Evolutionary conservation across 2,329 filamentous ascomycete species (phyloP), one percentile per base, ranked within the genome.

Genomic region (Colletotrichum musae): DNA sequence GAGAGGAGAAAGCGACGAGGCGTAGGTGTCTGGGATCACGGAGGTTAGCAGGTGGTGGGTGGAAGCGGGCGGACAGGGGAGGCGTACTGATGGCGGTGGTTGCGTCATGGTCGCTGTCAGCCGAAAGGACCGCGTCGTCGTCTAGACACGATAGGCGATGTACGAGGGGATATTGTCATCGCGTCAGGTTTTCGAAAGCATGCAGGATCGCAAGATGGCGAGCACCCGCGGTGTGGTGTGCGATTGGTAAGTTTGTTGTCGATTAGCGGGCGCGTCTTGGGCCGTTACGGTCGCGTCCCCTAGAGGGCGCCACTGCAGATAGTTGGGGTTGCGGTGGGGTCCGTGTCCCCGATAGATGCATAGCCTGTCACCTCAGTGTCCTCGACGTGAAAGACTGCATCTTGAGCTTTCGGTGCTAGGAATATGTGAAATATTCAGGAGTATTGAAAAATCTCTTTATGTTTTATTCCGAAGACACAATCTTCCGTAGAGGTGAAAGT

Each of bases 1-100:
- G 79, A 74, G 6, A 80, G 75, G 62, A 82, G 74, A 64, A 84
- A 83, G 6, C 80, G 77, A 68, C 80, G 77, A 21, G 81, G 80
- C 6, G 79, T 77, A 5, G 81, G 79, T 41, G 82, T 83, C 81
- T 83, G 57, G 6, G 3, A 13, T 0, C 24, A 21, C 2, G 1
- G 9, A 12, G 47, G 47, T 63, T 0, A 63, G 51, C 52, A 32
- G 24, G 1, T 43, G 13, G 1, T 7, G 4, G 3, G 24, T 0
- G 7, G 13, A 1, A n/a, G 28, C 13, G 13, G 13, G 48, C 26
- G 13, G 15, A 24, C 4, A 3, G 45, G 24, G 10, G 9, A 45
- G 21, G 15, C 57, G 15, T 1, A 70, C 68, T 41, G 68, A 70
- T 58, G 68, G 67, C 48, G 67, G 64, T 63, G 64, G 68, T 58